These are phyloP conservation scores for Catharanthus roseus DNA, from an alignment of 257 asterid species.

Conservation along the genomic window DNA sequence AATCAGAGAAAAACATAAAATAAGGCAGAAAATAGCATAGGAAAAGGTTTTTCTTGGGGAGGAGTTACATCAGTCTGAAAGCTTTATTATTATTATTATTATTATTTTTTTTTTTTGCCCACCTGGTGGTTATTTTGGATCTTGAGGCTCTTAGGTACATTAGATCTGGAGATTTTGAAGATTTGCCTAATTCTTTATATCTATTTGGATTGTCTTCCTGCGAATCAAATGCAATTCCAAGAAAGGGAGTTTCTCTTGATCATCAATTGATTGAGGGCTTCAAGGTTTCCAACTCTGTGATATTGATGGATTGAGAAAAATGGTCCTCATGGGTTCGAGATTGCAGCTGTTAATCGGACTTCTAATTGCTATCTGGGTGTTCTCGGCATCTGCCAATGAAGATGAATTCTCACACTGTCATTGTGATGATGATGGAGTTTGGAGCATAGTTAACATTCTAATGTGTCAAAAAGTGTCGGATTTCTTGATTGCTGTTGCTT, in stretches of 20 bases:
- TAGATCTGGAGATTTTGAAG: conserved; percentile 26
- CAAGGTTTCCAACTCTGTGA: conserved; percentile 11
- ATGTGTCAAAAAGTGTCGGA: conserved; percentile 38
- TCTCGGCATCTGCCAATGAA: conserved; percentile 31
- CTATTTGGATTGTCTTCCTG: conserved; percentile 6
- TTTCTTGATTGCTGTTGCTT: conserved; percentile 44
- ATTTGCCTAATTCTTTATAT: conserved; percentile 14
- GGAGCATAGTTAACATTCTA: conserved; percentile 31
- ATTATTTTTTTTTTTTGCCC: too few relatives aligned
- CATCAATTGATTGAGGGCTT: conserved; percentile 15
- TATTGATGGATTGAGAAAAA: conserved; percentile 21
- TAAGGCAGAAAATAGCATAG: background rate
- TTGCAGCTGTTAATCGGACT: conserved; percentile 22
- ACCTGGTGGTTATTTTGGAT: conserved; percentile 21
- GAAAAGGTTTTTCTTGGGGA: conserved; percentile 5
- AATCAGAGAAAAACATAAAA: background rate
- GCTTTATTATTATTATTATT: too few relatives aligned
- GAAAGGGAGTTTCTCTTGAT: conserved; percentile 14
- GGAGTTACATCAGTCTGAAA: conserved; percentile 4
- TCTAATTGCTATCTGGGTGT: conserved; percentile 19
- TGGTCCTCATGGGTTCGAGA: conserved; percentile 21
- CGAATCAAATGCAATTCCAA: conserved; percentile 19
- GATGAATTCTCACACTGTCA: conserved; percentile 22
- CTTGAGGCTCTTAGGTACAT: conserved; percentile 18
- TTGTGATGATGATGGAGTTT: conserved; percentile 41